Percentiles rank a stretch among this genome's conserved stretches.
phyloP scores from a whole-genome alignment of 352 stramenopile genomes.

The Phytophthora parvispora region DNA sequence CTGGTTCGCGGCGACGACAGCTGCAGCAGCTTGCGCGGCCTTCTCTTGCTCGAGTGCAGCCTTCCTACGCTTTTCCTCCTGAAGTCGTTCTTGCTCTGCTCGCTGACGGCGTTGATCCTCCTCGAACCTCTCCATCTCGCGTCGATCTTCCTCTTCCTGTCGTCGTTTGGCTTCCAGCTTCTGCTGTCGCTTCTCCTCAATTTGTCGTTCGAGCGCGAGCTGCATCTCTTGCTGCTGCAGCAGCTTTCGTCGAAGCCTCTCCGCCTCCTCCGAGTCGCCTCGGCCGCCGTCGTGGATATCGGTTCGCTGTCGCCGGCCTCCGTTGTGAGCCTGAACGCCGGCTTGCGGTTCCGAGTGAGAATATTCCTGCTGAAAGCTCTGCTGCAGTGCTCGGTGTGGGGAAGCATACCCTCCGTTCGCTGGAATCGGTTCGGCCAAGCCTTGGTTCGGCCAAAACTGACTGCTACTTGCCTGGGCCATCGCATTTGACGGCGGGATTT shows the following conservation, averaged over 20 bases:
- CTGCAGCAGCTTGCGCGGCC: conserved; percentile 42
- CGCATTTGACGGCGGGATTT: conserved; percentile 6
- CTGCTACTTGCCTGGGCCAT: conserved; percentile 17
- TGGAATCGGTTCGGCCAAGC: neutral
- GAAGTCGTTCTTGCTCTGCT: conserved; percentile 50
- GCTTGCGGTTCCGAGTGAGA: conserved; percentile 2
- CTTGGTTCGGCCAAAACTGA: conserved; percentile 19
- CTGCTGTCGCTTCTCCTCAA: conserved; percentile 72
- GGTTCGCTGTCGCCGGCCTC: conserved; percentile 30
- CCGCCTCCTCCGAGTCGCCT: conserved; percentile 19
- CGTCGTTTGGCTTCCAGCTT: conserved; percentile 65
- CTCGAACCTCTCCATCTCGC: conserved; percentile 61
- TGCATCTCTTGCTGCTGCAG: conserved; percentile 65
- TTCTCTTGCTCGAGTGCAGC: conserved; percentile 55
- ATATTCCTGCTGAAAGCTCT: conserved; percentile 1
- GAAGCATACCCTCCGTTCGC: neutral
- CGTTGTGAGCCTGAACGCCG: conserved; percentile 7
- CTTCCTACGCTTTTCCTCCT: conserved; percentile 62
- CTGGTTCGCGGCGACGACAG: conserved; percentile 42
- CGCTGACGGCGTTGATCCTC: conserved; percentile 55
- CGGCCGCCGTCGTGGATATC: conserved; percentile 31
- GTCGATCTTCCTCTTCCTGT: conserved; percentile 69
- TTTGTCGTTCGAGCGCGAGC: conserved; percentile 57
- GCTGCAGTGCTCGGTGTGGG: neutral
- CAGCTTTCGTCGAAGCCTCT: conserved; percentile 39